A percentile compares a stretch with the other conserved stretches of the same genome.
Conservation (phyloP, 108 stramenopile species). For the Craspedostauros australis region DNA sequence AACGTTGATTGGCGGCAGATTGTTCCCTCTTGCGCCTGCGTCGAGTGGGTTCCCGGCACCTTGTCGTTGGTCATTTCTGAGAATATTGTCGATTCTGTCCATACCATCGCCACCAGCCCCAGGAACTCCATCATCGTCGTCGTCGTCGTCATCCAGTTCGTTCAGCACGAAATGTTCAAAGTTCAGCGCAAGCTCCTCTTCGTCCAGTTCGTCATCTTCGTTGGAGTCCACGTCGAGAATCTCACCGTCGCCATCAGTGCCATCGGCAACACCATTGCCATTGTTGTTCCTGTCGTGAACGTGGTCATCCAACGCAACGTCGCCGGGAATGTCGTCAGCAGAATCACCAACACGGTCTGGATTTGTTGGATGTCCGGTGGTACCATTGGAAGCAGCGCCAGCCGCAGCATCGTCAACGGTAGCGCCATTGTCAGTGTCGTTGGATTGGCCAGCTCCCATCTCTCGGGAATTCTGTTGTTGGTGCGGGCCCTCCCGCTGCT, state of each 20-base stretch:
- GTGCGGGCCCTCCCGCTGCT: neutral
- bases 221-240: slow-evolving; percentile 5
- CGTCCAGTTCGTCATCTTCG: slow-evolving; percentile 35
- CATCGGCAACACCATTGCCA: no score
- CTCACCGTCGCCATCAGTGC: slow-evolving; percentile 2
- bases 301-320: no score
- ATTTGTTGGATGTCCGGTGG: neutral
- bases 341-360: no score
- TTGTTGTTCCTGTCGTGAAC: no score
- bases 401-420: neutral
- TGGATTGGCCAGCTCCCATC: neutral
- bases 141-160: neutral
- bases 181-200: no score
- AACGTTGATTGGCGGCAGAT: no score
- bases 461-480: neutral
- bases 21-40: no score
- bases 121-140: neutral
- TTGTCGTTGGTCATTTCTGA: slow-evolving; percentile 12
- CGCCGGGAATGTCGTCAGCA: no score
- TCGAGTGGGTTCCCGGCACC: slow-evolving; percentile 22
- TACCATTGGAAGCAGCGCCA: neutral
- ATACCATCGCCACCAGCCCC: neutral
- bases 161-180: no score
- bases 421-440: neutral
- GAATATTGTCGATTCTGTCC: slow-evolving; percentile 2